Percentiles rank a stretch among this genome's conserved stretches.
These are phyloP conservation scores for Neltuma alba DNA, from an alignment of 306 rosid genomes.

Conservation along the genomic window DNA sequence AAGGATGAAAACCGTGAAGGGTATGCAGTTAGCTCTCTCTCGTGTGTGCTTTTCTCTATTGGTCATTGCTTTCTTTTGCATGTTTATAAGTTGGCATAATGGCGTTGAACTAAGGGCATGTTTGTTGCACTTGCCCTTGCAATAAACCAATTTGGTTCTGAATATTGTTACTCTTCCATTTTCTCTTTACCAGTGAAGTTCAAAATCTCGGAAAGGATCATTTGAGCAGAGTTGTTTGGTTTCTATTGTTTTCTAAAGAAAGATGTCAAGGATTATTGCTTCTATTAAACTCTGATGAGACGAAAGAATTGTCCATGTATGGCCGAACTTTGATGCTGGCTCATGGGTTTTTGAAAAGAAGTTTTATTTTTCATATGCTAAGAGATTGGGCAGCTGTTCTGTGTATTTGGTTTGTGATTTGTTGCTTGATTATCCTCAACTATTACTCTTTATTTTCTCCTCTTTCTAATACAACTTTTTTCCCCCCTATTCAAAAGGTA, in stretches of 20 bases:
- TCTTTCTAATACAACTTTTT: neutral
- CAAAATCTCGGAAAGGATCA: conserved; percentile 7
- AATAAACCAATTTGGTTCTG: neutral
- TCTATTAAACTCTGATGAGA: conserved; percentile 5
- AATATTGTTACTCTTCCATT: neutral
- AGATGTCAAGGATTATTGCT: conserved; percentile 5
- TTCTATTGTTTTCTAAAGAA: conserved; percentile 17
- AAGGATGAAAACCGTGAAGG: conserved; percentile 48
- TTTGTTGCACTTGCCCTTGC: conserved; percentile 9
- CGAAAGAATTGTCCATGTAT: neutral
- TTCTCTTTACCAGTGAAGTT: neutral
- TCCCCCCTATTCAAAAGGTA: neutral
- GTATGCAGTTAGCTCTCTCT: conserved; percentile 47
- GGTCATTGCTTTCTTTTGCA: conserved; percentile 22
- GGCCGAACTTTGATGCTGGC: neutral
- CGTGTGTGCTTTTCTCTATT: conserved; percentile 14
- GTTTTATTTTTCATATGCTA: neutral
- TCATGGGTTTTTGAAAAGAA: neutral
- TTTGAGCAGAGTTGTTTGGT: conserved; percentile 7
- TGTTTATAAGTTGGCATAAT: conserved; percentile 16
- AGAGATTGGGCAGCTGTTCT: neutral
- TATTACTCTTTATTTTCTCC: neutral
- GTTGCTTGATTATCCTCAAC: neutral
- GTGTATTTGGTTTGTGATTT: neutral
- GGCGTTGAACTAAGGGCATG: conserved; percentile 8